A percentile compares a stretch with the other conserved stretches of the same genome.
phyloP scores from a whole-genome alignment of 179 eudicot species.

The Pouteria campechiana region DNA sequence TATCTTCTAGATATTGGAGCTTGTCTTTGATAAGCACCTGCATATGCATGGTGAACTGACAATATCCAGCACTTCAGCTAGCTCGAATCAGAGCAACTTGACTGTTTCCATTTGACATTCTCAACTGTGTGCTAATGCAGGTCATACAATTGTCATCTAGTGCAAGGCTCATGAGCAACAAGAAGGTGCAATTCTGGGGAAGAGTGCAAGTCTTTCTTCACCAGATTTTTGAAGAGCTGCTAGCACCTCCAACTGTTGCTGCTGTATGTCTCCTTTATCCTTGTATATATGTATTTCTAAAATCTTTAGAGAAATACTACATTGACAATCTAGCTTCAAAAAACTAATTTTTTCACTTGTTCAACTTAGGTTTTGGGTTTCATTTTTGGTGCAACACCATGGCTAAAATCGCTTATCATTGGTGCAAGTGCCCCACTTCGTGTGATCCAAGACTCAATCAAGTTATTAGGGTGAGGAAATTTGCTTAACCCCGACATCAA shows the following conservation, averaged over 20 bases:
- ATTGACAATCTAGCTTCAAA: background rate
- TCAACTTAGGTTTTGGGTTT: constrained; percentile 51
- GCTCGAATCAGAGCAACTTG: too few relatives aligned
- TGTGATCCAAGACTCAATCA: constrained; percentile 58
- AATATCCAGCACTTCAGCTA: too few relatives aligned
- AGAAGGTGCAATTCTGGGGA: constrained; percentile 10
- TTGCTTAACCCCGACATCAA: too few relatives aligned
- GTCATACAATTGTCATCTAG: too few relatives aligned
- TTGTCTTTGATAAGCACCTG: too few relatives aligned
- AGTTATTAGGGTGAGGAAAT: constrained; percentile 77
- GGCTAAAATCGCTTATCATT: constrained; percentile 55
- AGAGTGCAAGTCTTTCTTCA: constrained; percentile 21
- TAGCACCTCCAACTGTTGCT: constrained; percentile 70
- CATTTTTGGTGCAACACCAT: constrained; percentile 46
- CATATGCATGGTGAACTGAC: too few relatives aligned
- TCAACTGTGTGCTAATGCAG: too few relatives aligned
- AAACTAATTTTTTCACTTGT: background rate
- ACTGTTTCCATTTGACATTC: too few relatives aligned
- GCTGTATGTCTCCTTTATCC: constrained; percentile 41
- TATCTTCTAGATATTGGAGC: too few relatives aligned
- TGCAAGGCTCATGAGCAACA: too few relatives aligned
- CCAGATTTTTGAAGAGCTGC: constrained; percentile 40
- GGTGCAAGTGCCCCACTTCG: constrained; percentile 70
- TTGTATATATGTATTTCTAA: background rate
- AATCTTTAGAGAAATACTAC: background rate